Evolutionary conservation across 1,284 basidiomycete genomes (phyloP).

Genomic region (Golubevia sp.): DNA sequence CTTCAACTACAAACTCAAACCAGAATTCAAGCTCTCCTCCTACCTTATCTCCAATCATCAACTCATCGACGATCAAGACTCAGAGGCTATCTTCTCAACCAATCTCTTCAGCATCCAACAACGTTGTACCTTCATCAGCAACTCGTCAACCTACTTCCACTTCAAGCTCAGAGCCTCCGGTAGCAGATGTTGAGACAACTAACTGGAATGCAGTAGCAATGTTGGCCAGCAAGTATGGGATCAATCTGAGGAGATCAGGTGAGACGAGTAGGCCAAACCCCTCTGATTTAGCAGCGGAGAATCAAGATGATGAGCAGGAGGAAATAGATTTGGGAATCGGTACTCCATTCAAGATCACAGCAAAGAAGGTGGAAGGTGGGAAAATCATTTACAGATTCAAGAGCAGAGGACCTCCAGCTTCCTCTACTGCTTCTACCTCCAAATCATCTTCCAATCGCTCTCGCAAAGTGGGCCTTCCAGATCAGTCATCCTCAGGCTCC

Average conservation of each 20-base stretch:
- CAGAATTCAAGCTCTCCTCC: too few relatives aligned
- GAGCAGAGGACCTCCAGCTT: conserved; percentile 3
- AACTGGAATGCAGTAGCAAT: conserved; percentile 49
- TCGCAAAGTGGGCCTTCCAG: conserved; percentile 18
- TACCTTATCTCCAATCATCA: too few relatives aligned
- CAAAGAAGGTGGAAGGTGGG: conserved; percentile 25
- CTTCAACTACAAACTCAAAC: too few relatives aligned
- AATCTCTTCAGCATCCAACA: neutral
- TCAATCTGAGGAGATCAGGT: conserved; percentile 15
- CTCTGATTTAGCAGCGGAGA: conserved; percentile 10
- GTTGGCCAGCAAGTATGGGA: conserved; percentile 35
- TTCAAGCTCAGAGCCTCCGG: neutral
- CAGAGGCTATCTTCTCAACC: too few relatives aligned
- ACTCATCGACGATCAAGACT: too few relatives aligned
- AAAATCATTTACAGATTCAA: conserved; percentile 36
- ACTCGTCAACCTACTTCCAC: neutral
- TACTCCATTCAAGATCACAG: conserved; percentile 36
- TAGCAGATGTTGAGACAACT: conserved; percentile 43
- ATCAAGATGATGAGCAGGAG: conserved; percentile 1
- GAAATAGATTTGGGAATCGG: conserved; percentile 31
- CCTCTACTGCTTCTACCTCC: conserved; percentile 13
- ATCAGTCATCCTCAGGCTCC: neutral
- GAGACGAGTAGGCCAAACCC: conserved; percentile 6
- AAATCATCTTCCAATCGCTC: conserved; percentile 25
- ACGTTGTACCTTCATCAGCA: neutral